Evolutionary conservation across 805 yeast species (phyloP), one percentile per base, ranked within the genome.

Genomic region (Yamadazyma nakazawae): DNA sequence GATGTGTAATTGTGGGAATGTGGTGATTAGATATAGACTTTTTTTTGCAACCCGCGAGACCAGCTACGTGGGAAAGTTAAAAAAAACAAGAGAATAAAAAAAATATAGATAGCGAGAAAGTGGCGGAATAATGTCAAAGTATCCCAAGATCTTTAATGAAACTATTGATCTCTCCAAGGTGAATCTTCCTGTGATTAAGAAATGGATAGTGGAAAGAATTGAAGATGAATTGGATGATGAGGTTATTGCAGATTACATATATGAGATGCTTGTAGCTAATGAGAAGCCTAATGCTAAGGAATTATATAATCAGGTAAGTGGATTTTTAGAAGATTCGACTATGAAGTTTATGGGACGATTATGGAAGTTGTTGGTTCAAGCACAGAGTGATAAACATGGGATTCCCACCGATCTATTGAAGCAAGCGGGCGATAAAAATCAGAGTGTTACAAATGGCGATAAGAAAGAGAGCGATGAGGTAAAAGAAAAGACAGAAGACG

Each of bases 191-290:
- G 63, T 73, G n/a, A 61, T 78, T 3, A 60, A 64, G 41, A 50
- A 51, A 13, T 79, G 81, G 79, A 63, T 78, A 16, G 58, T 64
- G 11, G 55, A 63, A 37, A 58, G 64, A 6, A 56, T 78, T 8
- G 58, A 64, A 13, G 56, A 63, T 38, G 58, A 65, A 10, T 79
- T 79, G 0, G 81, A 75, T 39, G 84, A 79, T 52, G 84, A 79
- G 19, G 71, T 79, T 2, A 65, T 74, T 5, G 61, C 67, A 2
- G 80, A 74, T 34, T 78, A 75, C 46, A 57, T 74, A 3, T 58
- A 60, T 41, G 81, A 79, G 54, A 57, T 79, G 38, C 55, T 79
- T 19, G 46, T 54, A 3, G 61, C 58, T 11, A 66, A 60, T 8
- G 69, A 63, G 8, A 48, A 52, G 14, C 74, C 77, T 0, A 67